phyloP scores from a whole-genome alignment of 768 basidiomycete genomes.

The Hysterangium stoloniferum region DNA sequence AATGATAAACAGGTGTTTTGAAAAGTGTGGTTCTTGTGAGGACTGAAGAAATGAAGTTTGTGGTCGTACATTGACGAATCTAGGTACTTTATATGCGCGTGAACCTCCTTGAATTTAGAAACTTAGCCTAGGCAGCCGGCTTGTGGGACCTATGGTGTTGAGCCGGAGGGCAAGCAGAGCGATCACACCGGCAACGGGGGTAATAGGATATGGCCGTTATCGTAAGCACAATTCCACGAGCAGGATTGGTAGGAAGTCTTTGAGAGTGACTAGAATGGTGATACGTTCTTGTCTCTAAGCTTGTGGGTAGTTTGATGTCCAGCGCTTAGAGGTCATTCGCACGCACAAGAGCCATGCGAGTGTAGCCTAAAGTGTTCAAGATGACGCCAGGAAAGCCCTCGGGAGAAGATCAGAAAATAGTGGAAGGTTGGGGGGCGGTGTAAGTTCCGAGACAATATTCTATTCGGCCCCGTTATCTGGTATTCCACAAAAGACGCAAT shows the following conservation, averaged over 20 bases:
- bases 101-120: neutral
- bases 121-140: neutral
- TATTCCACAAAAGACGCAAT: no score
- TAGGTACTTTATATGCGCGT: neutral
- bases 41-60: neutral
- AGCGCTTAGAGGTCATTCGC: neutral
- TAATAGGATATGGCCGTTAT: slow-evolving; percentile 5
- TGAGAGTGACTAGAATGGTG: neutral
- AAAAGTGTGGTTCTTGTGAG: neutral
- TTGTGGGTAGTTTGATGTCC: slow-evolving; percentile 1
- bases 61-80: neutral
- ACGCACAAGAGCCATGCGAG: neutral
- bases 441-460: no score
- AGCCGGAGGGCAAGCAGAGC: neutral
- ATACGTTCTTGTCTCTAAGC: neutral
- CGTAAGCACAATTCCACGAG: slow-evolving; percentile 1
- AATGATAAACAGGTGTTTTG: neutral
- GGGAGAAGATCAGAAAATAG: no score
- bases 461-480: no score
- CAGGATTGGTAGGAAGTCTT: slow-evolving; percentile 4
- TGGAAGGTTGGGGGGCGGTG: no score
- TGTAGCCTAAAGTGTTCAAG: neutral
- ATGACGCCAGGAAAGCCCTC: neutral
- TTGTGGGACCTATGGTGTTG: neutral
- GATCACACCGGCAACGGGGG: slow-evolving; percentile 8